phyloP scores from a whole-genome alignment of 495 filamentous ascomycete genomes.

The Rostrohypoxylon terebratum region DNA sequence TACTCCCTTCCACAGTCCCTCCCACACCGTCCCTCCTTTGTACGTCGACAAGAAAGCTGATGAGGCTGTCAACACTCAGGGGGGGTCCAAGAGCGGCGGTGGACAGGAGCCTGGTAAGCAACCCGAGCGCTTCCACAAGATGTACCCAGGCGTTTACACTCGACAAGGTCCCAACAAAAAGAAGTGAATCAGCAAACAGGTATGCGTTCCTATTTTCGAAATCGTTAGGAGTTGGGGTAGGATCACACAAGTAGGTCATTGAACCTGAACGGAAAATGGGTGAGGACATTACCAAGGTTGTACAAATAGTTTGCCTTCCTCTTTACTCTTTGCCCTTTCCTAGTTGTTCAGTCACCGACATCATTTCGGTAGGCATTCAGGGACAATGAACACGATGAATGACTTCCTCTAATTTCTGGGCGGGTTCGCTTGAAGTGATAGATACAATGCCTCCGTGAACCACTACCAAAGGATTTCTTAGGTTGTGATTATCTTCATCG shows the following conservation, averaged over 20 bases:
- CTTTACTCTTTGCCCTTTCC: background rate
- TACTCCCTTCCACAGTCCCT: background rate
- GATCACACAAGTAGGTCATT: background rate
- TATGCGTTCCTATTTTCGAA: background rate
- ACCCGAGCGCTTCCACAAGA: background rate
- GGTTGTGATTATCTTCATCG: background rate
- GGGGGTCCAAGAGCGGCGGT: background rate
- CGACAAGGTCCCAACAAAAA: background rate
- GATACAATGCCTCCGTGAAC: background rate
- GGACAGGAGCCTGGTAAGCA: slow-evolving; percentile 3
- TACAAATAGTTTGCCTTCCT: background rate
- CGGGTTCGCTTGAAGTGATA: background rate
- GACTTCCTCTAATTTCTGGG: background rate
- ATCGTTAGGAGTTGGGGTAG: background rate
- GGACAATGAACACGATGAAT: background rate
- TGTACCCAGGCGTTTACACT: background rate
- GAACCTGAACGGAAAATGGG: background rate
- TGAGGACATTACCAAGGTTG: background rate
- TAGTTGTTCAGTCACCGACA: background rate
- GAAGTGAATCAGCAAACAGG: slow-evolving; percentile 1
- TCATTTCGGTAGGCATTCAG: background rate
- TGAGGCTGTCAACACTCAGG: background rate
- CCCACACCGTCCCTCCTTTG: slow-evolving; percentile 25
- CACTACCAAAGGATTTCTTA: background rate
- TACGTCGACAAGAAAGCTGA: slow-evolving; percentile 13